phyloP scores from a whole-genome alignment of 257 asterid genomes.

The Galeopsis tetrahit region DNA sequence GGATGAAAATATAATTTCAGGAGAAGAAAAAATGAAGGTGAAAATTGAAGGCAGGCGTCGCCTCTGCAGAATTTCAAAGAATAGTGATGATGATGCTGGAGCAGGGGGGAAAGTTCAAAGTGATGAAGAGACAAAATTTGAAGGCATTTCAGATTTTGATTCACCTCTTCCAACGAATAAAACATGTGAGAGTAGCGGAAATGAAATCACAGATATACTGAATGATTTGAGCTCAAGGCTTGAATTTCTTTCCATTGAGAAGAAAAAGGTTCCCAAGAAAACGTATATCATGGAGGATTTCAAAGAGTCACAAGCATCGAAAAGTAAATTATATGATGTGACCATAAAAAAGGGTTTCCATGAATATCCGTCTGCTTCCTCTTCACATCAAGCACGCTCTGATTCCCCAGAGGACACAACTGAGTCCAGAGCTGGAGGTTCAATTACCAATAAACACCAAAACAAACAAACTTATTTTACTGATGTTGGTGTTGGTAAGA shows the following conservation, averaged over 20 bases:
- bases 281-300: conserved; percentile 37
- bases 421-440: conserved; percentile 41
- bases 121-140: conserved; percentile 45
- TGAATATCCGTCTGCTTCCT: conserved; percentile 48
- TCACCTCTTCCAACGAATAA: conserved; percentile 53
- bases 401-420: conserved; percentile 40
- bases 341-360: conserved; percentile 39
- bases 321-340: conserved; percentile 40
- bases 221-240: conserved; percentile 77
- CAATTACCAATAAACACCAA: conserved; percentile 33
- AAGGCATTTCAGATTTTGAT: conserved; percentile 55
- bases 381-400: conserved; percentile 52
- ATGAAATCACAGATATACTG: conserved; percentile 80
- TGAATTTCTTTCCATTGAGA: conserved; percentile 79
- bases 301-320: conserved; percentile 33
- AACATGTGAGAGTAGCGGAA: conserved; percentile 48
- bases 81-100: conserved; percentile 33
- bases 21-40: conserved; percentile 55
- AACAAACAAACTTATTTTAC: conserved; percentile 29
- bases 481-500: conserved; percentile 38
- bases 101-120: conserved; percentile 29
- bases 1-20: conserved; percentile 41
- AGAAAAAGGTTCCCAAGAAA: conserved; percentile 56
- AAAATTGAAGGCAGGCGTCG: conserved; percentile 87
- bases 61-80: conserved; percentile 65